These are phyloP conservation scores for Dacryopinax spathularia DNA, from an alignment of 768 basidiomycete species.

Conservation along the genomic window DNA sequence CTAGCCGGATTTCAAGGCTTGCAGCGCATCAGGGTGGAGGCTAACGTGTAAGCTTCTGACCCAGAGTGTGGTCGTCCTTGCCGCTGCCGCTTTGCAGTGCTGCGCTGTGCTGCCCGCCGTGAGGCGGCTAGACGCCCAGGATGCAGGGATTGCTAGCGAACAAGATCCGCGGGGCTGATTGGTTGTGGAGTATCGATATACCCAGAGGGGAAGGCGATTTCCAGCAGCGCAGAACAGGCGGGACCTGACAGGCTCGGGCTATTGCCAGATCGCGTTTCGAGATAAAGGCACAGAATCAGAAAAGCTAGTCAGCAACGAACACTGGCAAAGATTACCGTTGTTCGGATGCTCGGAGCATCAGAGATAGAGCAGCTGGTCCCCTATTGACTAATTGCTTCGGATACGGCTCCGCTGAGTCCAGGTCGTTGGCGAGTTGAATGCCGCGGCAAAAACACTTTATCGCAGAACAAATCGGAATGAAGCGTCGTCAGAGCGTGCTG, in stretches of 20 bases:
- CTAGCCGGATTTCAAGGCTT: too few relatives aligned
- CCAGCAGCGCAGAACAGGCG: background rate
- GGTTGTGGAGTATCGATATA: slow-evolving; percentile 4
- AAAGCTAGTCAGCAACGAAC: background rate
- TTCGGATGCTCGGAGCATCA: background rate
- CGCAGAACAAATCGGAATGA: background rate
- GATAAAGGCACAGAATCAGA: background rate
- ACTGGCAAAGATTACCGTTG: background rate
- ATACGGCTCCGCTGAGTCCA: background rate
- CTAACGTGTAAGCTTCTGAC: too few relatives aligned
- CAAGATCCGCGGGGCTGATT: background rate
- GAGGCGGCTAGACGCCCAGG: background rate
- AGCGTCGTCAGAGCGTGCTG: background rate
- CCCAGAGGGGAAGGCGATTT: background rate
- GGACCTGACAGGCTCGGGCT: background rate
- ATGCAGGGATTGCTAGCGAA: background rate
- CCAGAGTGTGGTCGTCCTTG: too few relatives aligned
- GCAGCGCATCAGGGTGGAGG: too few relatives aligned
- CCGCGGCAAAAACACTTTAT: background rate
- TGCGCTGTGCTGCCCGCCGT: too few relatives aligned
- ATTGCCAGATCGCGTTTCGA: background rate
- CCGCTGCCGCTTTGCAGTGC: too few relatives aligned
- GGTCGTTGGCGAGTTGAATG: background rate
- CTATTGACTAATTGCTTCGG: too few relatives aligned
- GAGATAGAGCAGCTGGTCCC: background rate